Evolutionary conservation across 2,329 filamentous ascomycete genomes (phyloP).

Genomic region (Cladophialophora bantiana): DNA sequence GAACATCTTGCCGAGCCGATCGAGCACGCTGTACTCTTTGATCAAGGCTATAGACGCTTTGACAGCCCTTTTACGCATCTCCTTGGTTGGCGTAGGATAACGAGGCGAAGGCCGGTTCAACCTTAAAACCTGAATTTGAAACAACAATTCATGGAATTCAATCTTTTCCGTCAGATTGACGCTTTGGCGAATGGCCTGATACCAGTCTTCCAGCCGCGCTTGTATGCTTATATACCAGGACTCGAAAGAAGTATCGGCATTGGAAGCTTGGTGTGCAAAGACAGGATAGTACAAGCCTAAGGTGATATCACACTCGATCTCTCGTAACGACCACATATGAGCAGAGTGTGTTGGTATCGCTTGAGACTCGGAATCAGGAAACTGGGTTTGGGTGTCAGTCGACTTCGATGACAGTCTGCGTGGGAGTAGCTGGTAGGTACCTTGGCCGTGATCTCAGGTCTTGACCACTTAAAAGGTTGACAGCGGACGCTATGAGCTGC

Average conservation of each 20-base stretch:
- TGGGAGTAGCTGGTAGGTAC: slow-evolving; percentile 1
- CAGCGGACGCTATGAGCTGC: slow-evolving; percentile 24
- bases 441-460: slow-evolving; percentile 12
- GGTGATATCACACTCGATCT: slow-evolving; percentile 25
- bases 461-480: slow-evolving; percentile 24
- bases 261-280: background rate
- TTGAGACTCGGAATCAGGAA: slow-evolving; percentile 22
- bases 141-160: slow-evolving; percentile 29
- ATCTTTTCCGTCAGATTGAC: slow-evolving; percentile 26
- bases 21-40: slow-evolving; percentile 21
- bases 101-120: slow-evolving; percentile 27
- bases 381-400: slow-evolving; percentile 10
- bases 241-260: slow-evolving; percentile 10
- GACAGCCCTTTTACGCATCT: slow-evolving; percentile 23
- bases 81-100: slow-evolving; percentile 11
- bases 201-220: slow-evolving; percentile 19
- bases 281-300: slow-evolving; percentile 21
- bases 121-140: slow-evolving; percentile 24
- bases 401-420: background rate
- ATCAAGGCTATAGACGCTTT: slow-evolving; percentile 23
- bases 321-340: slow-evolving; percentile 19
- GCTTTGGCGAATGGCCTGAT: slow-evolving; percentile 21
- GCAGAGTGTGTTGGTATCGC: slow-evolving; percentile 12
- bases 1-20: slow-evolving; percentile 28
- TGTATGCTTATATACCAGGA: slow-evolving; percentile 20